phyloP scores from a whole-genome alignment of 345 rosid species.

The Syzygium aromaticum region DNA sequence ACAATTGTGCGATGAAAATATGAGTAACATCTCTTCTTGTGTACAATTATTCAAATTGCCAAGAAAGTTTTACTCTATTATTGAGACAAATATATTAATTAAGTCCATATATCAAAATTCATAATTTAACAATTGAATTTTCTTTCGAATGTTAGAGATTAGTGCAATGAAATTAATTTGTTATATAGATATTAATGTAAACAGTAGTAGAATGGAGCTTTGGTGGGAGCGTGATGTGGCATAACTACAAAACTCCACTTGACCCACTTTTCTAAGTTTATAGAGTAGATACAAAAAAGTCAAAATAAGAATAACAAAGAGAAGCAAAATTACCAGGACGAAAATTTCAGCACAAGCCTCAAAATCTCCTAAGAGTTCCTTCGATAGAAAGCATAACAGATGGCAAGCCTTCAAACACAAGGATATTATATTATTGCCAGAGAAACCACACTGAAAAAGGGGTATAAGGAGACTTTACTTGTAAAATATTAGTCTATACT shows the following conservation, averaged over 20 bases:
- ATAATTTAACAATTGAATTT: neutral
- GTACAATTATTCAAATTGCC: neutral
- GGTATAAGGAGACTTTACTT: neutral
- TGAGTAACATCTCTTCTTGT: neutral
- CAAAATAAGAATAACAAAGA: neutral
- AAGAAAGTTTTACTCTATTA: neutral
- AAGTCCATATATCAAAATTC: neutral
- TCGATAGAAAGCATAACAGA: slow-evolving; percentile 84
- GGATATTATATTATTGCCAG: neutral
- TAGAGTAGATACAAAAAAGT: neutral
- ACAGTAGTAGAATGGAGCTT: neutral
- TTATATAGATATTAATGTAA: neutral
- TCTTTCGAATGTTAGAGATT: neutral
- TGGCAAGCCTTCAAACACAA: slow-evolving; percentile 64
- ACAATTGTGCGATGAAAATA: neutral
- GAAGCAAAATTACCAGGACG: slow-evolving; percentile 63
- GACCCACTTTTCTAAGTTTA: neutral
- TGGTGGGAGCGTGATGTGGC: neutral
- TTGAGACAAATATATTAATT: neutral
- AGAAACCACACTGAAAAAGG: neutral
- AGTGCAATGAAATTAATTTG: neutral
- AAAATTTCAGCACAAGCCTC: slow-evolving; percentile 92
- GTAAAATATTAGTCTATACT: neutral
- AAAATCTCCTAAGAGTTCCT: slow-evolving; percentile 96
- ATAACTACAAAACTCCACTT: neutral